Evolutionary conservation across 495 filamentous ascomycete genomes (phyloP), one percentile per base, ranked within the genome.

Genomic region (Talaromyces adpressus): DNA sequence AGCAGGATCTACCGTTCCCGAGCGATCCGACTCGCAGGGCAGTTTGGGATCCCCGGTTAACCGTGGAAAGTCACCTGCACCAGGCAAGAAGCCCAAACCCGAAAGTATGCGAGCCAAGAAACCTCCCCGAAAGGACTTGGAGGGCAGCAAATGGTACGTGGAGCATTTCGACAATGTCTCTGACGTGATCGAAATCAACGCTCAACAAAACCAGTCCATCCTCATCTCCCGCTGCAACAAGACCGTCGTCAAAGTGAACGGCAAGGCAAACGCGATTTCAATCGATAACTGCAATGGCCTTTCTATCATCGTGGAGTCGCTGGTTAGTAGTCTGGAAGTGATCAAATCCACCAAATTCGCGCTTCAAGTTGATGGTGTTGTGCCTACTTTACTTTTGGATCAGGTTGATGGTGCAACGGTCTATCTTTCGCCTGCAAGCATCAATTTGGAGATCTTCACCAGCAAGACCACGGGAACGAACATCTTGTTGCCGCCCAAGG

Each of bases 301-400:
- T 9, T 91, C 89, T 20, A 84, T 99, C 61, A 85, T 97, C 49
- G 83, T 97, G 52, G 93, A 97, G 69, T 90, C 87, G 0, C 85
- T 99, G 30, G 91, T 99, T 51, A 93, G 89, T 59, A 89, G 87
- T 36, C 85, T 99, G 59, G 94, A 98, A 68, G 88, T 93, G 52
- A 93, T 99, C 82, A 97, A 96, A 79, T 91, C 86, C 61, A 84
- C 89, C 62, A 93, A 91, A 68, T 97, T 99, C 71, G 92, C 91
- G 34, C 78, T 98, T 20, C 93, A 98, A 76, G 88, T 98, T 32
- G 74, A 92, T 49, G 92, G 91, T 59, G 83, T 79, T 7, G 82
- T 95, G 27, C 94, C 95, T 12, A 97, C 92, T 22, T 75, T 98
- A 60, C 76, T 97, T 59, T 77, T 98, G 57, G 95, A 98, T 73